A percentile compares a stretch with the other conserved stretches of the same genome.
Conservation (phyloP, 1,284 basidiomycete genomes). For the Ceratobasidium sp. region DNA sequence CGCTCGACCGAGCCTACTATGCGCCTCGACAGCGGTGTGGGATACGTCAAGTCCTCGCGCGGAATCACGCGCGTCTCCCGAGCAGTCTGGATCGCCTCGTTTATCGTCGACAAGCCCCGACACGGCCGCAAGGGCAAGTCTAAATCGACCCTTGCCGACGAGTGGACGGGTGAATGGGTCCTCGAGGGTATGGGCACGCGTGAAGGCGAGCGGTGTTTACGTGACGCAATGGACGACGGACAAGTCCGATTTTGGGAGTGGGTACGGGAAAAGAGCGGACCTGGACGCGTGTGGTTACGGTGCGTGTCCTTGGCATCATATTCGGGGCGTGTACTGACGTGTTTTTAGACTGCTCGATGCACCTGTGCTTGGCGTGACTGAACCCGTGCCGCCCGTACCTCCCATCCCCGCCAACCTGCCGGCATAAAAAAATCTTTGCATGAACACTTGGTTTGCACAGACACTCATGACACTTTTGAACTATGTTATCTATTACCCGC, state of each 20-base stretch:
- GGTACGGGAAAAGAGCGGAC: constrained; percentile 64
- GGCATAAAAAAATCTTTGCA: neutral
- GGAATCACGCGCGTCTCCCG: constrained; percentile 51
- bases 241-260: constrained; percentile 60
- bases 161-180: constrained; percentile 77
- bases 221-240: constrained; percentile 59
- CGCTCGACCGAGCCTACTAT: neutral
- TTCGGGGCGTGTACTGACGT: neutral
- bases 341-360: constrained; percentile 19
- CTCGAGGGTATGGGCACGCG: constrained; percentile 74
- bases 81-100: constrained; percentile 46
- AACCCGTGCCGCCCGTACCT: neutral
- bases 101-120: constrained; percentile 11
- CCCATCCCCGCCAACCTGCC: neutral
- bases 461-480: neutral
- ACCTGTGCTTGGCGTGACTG: constrained; percentile 1
- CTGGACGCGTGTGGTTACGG: constrained; percentile 53
- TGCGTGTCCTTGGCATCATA: neutral
- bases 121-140: neutral
- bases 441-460: neutral
- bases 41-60: constrained; percentile 42
- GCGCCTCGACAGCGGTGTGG: constrained; percentile 1
- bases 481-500: no score
- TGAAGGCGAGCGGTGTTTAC: constrained; percentile 64
- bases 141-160: constrained; percentile 57